These are phyloP conservation scores for Vachellia pachyceras DNA, from an alignment of 306 rosid genomes.

Conservation along the genomic window DNA sequence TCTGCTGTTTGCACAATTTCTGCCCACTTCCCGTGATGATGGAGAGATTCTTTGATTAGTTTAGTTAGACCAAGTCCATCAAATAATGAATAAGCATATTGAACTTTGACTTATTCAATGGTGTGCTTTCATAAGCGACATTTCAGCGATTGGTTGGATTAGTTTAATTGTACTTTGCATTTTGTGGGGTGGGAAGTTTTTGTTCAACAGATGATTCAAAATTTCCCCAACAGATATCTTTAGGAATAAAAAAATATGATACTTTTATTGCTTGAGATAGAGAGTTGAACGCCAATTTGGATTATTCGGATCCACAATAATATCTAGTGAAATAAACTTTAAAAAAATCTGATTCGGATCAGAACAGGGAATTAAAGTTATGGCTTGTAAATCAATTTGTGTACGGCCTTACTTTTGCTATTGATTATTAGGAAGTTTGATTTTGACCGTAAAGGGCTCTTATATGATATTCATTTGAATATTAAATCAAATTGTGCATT, in stretches of 20 bases:
- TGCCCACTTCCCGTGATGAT: neutral
- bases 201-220: neutral
- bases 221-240: neutral
- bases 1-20: constrained; percentile 23
- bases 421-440: neutral
- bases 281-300: neutral
- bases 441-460: neutral
- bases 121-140: neutral
- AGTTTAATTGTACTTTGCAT: neutral
- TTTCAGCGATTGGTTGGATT: neutral
- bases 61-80: neutral
- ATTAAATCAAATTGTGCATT: neutral
- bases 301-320: neutral
- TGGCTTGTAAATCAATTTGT: neutral
- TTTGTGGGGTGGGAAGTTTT: neutral
- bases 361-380: neutral
- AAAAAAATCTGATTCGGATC: neutral
- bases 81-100: neutral
- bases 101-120: neutral
- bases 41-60: neutral
- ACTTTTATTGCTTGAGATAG: too few species aligned
- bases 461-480: neutral
- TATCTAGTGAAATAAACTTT: neutral
- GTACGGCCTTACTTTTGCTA: neutral
- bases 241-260: neutral